phyloP scores from a whole-genome alignment of 257 asterid species.

The Ophiorrhiza pumila region DNA sequence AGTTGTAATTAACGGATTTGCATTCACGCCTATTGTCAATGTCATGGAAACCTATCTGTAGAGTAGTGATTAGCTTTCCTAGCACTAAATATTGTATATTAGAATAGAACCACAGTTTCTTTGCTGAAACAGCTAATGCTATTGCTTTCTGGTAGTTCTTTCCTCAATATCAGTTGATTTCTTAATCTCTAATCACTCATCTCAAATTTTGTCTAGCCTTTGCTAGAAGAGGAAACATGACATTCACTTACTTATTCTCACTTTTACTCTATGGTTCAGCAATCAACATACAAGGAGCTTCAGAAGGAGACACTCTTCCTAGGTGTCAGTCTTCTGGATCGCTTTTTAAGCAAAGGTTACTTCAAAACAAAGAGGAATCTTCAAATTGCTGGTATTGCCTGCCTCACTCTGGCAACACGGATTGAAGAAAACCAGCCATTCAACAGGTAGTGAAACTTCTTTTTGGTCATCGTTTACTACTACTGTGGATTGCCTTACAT shows the following conservation, averaged over 20 bases:
- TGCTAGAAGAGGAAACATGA: background rate
- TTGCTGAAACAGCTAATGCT: background rate
- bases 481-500: background rate
- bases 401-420: conserved; percentile 89
- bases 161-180: no score
- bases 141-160: background rate
- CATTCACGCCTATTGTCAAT: background rate
- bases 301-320: conserved; percentile 89
- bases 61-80: background rate
- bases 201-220: background rate
- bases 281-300: conserved; percentile 58
- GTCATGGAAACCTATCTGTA: background rate
- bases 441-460: conserved; percentile 46
- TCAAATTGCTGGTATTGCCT: conserved; percentile 87
- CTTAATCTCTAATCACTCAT: background rate
- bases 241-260: background rate
- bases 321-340: conserved; percentile 77
- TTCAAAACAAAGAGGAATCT: conserved; percentile 61
- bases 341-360: conserved; percentile 82
- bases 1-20: background rate
- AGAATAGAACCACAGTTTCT: background rate
- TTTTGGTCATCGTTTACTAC: background rate
- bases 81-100: background rate
- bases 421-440: conserved; percentile 94
- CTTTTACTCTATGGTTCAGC: conserved; percentile 41